Evolutionary conservation across 1,284 basidiomycete genomes (phyloP).

Genomic region (Phylloporus sp.): DNA sequence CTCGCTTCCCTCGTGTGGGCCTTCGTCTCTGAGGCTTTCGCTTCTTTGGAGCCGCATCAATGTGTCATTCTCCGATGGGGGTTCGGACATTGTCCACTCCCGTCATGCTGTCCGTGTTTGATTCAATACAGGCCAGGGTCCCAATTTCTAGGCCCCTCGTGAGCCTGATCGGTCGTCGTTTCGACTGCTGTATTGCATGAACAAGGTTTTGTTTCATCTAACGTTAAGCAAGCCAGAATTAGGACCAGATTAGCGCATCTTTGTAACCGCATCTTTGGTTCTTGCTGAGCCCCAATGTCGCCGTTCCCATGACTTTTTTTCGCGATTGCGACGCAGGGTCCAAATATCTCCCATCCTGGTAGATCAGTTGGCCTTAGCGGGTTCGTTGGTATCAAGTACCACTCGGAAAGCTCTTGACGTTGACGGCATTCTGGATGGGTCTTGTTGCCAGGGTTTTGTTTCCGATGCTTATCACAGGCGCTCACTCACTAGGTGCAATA

Average conservation of each 20-base stretch:
- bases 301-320: background rate
- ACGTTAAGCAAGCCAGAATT: background rate
- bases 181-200: conserved; percentile 1
- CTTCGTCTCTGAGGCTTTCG: too few species aligned
- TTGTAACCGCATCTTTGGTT: background rate
- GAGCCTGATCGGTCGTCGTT: background rate
- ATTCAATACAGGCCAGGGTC: background rate
- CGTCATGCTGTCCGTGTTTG: background rate
- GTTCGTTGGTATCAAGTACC: background rate
- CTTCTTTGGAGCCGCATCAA: too few species aligned
- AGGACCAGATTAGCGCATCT: background rate
- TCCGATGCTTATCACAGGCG: background rate
- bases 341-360: conserved; percentile 1
- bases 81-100: background rate
- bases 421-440: conserved; percentile 16
- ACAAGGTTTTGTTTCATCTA: conserved; percentile 3
- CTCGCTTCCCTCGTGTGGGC: background rate
- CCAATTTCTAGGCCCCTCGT: background rate
- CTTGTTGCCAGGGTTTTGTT: conserved; percentile 5
- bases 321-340: background rate
- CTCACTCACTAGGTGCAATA: background rate
- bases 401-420: background rate
- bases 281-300: background rate
- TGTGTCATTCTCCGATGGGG: too few species aligned
- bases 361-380: conserved; percentile 1